These are phyloP conservation scores for Calonectria pseudoturangicola DNA, from an alignment of 2,329 filamentous ascomycete genomes.

Conservation along the genomic window DNA sequence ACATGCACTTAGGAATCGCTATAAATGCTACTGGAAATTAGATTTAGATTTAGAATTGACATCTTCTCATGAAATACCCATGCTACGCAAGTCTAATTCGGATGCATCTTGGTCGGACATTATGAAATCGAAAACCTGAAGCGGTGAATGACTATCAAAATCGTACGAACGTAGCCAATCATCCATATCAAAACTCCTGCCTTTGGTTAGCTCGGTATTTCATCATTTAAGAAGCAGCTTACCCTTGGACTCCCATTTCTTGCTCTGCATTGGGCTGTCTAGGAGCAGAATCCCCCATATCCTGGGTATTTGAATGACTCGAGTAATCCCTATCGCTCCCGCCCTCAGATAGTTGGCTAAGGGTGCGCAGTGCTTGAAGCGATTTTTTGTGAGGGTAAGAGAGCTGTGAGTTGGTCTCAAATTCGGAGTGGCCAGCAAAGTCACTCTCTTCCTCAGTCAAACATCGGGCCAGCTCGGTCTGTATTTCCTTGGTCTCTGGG, in stretches of 20 bases:
- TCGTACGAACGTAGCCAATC: slow-evolving; percentile 45
- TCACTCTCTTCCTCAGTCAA: slow-evolving; percentile 35
- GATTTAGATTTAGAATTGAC: slow-evolving; percentile 1
- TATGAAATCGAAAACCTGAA: slow-evolving; percentile 46
- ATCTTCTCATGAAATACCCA: slow-evolving; percentile 59
- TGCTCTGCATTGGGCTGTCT: neutral
- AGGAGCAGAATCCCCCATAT: too few species aligned
- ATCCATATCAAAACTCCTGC: slow-evolving; percentile 35
- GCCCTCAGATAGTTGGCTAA: slow-evolving; percentile 26
- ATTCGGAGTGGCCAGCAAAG: neutral
- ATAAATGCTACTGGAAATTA: neutral
- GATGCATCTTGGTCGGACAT: slow-evolving; percentile 40
- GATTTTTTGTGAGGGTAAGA: slow-evolving; percentile 43
- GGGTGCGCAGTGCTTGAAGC: slow-evolving; percentile 34
- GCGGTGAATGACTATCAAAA: slow-evolving; percentile 40
- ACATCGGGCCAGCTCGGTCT: slow-evolving; percentile 39
- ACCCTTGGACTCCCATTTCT: slow-evolving; percentile 13
- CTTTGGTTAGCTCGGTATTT: neutral
- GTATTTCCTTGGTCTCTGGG: slow-evolving; percentile 41
- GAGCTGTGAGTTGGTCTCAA: slow-evolving; percentile 23
- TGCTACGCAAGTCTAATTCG: slow-evolving; percentile 27
- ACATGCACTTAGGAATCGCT: neutral
- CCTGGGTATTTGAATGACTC: neutral
- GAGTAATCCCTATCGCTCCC: neutral
- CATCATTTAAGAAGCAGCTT: neutral